phyloP scores from a whole-genome alignment of 2,329 filamentous ascomycete genomes.

The Microsporum ferrugineum region DNA sequence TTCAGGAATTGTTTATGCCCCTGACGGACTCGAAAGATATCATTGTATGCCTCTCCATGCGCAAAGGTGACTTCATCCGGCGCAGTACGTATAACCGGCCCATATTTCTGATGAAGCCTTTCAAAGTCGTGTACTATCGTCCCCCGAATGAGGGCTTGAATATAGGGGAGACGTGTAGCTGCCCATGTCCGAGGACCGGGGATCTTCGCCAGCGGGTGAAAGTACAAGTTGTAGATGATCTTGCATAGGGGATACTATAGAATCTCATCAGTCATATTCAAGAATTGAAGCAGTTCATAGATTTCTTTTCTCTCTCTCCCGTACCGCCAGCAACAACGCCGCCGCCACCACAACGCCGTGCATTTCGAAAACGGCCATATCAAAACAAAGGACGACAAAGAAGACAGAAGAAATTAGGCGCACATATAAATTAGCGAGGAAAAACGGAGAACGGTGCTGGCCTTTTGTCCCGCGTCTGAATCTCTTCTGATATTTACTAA shows the following conservation, averaged over 20 bases:
- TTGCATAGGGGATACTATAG: neutral
- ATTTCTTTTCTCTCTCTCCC: neutral
- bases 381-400: neutral
- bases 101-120: constrained; percentile 21
- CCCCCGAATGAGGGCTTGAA: constrained; percentile 11
- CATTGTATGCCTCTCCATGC: constrained; percentile 19
- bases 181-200: constrained; percentile 16
- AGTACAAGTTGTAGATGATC: constrained; percentile 18
- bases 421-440: neutral
- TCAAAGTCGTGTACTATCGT: constrained; percentile 17
- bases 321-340: neutral
- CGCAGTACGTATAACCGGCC: constrained; percentile 22
- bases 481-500: neutral
- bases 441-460: neutral
- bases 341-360: neutral
- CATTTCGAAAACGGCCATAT: neutral
- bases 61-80: constrained; percentile 21
- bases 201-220: constrained; percentile 18
- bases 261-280: neutral
- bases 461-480: neutral
- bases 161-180: constrained; percentile 14
- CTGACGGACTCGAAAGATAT: constrained; percentile 20
- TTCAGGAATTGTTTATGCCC: constrained; percentile 7
- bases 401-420: neutral
- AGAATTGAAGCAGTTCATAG: no score